These are phyloP conservation scores for Phoma sp. DNA, from an alignment of 2,329 filamentous ascomycete genomes.

Conservation along the genomic window DNA sequence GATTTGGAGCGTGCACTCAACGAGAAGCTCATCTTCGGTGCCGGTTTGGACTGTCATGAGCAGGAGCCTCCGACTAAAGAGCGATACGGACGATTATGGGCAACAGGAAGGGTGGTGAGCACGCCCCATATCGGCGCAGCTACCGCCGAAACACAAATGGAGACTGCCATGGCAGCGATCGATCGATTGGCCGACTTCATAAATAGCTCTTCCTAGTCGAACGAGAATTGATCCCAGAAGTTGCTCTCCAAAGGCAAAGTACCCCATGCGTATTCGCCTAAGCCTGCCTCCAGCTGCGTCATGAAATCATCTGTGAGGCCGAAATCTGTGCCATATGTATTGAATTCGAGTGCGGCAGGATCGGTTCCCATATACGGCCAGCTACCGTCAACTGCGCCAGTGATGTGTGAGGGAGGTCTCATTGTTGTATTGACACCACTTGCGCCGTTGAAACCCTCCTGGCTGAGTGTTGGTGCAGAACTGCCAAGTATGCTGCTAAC, in stretches of 20 bases:
- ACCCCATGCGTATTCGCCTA: constrained; percentile 46
- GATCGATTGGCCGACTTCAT: constrained; percentile 32
- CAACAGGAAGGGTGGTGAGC: constrained; percentile 56
- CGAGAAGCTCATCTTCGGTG: constrained; percentile 53
- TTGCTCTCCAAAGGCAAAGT: constrained; percentile 17
- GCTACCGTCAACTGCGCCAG: background rate
- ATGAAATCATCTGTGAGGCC: constrained; percentile 25
- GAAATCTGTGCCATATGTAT: constrained; percentile 4
- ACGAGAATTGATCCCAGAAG: constrained; percentile 15
- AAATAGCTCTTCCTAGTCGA: constrained; percentile 4
- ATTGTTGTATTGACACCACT: background rate
- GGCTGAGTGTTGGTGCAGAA: background rate
- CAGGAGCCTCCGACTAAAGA: constrained; percentile 54
- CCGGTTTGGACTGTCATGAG: constrained; percentile 59
- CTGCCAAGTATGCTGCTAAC: constrained; percentile 10
- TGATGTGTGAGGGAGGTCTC: background rate
- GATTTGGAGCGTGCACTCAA: constrained; percentile 55
- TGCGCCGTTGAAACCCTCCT: too few species aligned
- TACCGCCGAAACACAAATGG: constrained; percentile 50
- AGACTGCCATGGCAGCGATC: constrained; percentile 48
- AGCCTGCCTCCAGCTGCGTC: constrained; percentile 38
- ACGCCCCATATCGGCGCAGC: constrained; percentile 61
- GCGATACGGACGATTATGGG: constrained; percentile 50
- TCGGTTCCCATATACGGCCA: background rate
- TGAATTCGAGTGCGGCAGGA: too few species aligned